Conservation (phyloP, 2,329 filamentous ascomycete genomes). For the Berkeleyomyces basicola region DNA sequence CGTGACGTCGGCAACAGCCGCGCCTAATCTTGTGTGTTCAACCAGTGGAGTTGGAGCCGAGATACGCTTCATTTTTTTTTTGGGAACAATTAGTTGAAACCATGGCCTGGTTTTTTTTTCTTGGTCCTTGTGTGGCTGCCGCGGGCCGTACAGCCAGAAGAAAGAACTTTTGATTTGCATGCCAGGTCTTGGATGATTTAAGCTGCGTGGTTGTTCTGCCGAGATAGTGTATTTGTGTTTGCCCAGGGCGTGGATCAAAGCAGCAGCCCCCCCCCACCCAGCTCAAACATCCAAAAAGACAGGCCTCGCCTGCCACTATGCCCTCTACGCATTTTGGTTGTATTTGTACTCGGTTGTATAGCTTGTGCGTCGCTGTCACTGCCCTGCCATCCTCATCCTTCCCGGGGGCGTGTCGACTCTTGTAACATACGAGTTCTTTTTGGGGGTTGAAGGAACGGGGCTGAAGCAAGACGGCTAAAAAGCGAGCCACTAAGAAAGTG, state of each 20-base stretch:
- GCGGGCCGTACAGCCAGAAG: too few species aligned
- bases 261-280: not conserved
- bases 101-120: too few species aligned
- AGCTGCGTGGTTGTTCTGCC: not conserved
- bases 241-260: not conserved
- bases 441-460: not conserved
- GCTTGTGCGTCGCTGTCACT: slow-evolving; percentile 10
- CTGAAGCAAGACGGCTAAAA: not conserved
- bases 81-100: too few species aligned
- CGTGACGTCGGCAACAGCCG: not conserved
- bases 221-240: too few species aligned
- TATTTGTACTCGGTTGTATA: not conserved
- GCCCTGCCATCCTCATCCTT: not conserved
- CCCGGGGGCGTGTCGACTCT: not conserved
- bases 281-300: not conserved
- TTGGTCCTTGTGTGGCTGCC: too few species aligned
- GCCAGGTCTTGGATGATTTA: not conserved
- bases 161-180: too few species aligned
- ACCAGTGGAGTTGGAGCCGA: not conserved
- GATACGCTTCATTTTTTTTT: not conserved
- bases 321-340: not conserved
- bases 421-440: slow-evolving; percentile 4
- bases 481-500: not conserved
- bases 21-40: not conserved
- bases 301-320: not conserved